These are phyloP conservation scores for Chenopodium quinoa DNA, from an alignment of 148 eudicot genomes.

Conservation along the genomic window DNA sequence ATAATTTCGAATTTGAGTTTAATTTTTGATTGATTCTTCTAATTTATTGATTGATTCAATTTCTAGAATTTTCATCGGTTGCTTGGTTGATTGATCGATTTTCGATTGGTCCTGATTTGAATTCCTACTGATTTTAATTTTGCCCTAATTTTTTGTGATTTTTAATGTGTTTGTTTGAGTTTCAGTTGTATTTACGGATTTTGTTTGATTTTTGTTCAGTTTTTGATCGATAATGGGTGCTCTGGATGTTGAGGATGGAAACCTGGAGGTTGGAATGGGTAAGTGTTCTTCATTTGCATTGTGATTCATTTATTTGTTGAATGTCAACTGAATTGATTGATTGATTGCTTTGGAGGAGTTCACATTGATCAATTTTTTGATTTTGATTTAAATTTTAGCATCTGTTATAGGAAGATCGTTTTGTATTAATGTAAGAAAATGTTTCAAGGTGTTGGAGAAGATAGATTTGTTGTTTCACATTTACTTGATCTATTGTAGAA, in stretches of 20 bases:
- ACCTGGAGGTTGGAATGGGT: conserved; percentile 97
- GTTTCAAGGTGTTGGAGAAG: too few relatives aligned
- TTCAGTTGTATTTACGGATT: background rate
- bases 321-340: background rate
- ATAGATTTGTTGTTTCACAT: background rate
- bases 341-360: background rate
- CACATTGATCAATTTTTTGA: background rate
- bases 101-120: background rate
- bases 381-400: background rate
- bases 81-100: background rate
- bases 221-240: conserved; percentile 61
- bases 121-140: background rate
- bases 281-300: conserved; percentile 26
- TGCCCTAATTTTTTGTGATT: background rate
- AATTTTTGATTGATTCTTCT: background rate
- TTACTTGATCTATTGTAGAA: conserved; percentile 6
- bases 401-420: background rate
- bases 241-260: conserved; percentile 72
- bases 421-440: too few relatives aligned
- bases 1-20: background rate
- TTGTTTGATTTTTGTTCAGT: conserved; percentile 2
- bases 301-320: background rate
- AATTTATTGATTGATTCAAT: background rate
- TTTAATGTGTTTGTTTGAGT: background rate
- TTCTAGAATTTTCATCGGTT: conserved; percentile 1